Conservation (phyloP, 768 basidiomycete species). For the Coprinopsis sp. region DNA sequence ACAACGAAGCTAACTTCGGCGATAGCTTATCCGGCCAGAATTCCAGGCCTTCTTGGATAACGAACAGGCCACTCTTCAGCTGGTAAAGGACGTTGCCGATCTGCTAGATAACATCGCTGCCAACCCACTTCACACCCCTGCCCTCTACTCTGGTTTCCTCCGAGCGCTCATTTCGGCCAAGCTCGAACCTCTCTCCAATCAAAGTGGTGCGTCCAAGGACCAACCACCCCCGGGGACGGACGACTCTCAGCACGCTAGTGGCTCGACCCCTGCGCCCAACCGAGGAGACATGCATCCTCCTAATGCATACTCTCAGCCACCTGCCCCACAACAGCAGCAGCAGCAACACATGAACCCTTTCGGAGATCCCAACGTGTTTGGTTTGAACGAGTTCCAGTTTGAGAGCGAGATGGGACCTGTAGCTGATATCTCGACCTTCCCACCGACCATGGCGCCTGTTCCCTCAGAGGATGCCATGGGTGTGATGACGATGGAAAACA, state of each 20-base stretch:
- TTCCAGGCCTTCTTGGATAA: conserved; percentile 73
- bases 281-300: background rate
- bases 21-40: conserved; percentile 76
- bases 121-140: conserved; percentile 81
- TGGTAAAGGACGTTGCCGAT: conserved; percentile 79
- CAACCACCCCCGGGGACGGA: background rate
- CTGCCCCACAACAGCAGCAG: conserved; percentile 1
- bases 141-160: conserved; percentile 81
- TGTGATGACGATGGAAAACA: conserved; percentile 76
- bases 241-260: no score
- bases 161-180: conserved; percentile 68
- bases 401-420: conserved; percentile 84
- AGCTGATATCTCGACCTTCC: conserved; percentile 78
- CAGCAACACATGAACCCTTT: conserved; percentile 3
- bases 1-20: background rate
- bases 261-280: no score
- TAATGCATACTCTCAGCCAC: background rate
- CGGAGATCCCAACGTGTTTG: conserved; percentile 3
- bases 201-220: background rate
- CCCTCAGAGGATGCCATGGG: conserved; percentile 36
- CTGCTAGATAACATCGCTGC: conserved; percentile 74
- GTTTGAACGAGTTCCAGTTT: conserved; percentile 59
- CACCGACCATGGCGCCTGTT: conserved; percentile 74
- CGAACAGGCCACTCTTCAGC: conserved; percentile 62
- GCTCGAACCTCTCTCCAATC: conserved; percentile 20